Base-by-base conservation (phyloP, 768 basidiomycete genomes). In the Hirschioporus abietinus region DNA sequence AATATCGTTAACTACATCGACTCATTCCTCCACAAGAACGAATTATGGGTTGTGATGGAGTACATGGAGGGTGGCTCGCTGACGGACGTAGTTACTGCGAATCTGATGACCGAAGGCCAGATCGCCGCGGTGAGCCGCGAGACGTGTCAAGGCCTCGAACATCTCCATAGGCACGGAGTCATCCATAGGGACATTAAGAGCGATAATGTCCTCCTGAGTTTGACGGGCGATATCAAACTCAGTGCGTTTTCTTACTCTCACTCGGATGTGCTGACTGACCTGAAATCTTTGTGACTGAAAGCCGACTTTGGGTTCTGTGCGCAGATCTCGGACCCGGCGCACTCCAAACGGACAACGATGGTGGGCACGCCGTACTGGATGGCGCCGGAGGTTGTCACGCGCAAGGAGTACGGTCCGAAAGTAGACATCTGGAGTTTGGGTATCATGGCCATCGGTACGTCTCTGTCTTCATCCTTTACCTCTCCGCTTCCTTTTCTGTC, bases 1-100 rank as follows among this genome's bases (percentile, higher is more conserved):
- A 99, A 99, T 75, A 98, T 99, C 71, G 96, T 99, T 81, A 98
- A 99, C 76, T 99, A 95, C 79, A 98, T 98, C 74, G 97, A 99
- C 76, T 96, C 95, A 1, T 99, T 98, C 86, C 78, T 99, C 58
- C 87, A 96, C 82, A 95, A 93, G 83, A 97, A 96, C 76, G 97
- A 99, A 74, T 83, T 99, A 3, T 99, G 97, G 97, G 95, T 99
- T 52, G 95, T 99, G 66, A 99, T 99, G 97, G 97, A 98, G 80
- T 98, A 96, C 78, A 99, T 99, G 96, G 96, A 98, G 78, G 96
- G 96, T 57, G 93, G 94, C 35, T 90, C 88, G 34, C 80, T 98
- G 59, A 99, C 96, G 5, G 96, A 99, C 74, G 95, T 99, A 68
- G 95, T 95, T 71, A 95, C 93, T 20, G 92, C 90, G 63, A 95